A percentile compares a stretch with the other conserved stretches of the same genome.
phyloP scores from a whole-genome alignment of 805 yeast genomes.

The Saturnispora saitoi region DNA sequence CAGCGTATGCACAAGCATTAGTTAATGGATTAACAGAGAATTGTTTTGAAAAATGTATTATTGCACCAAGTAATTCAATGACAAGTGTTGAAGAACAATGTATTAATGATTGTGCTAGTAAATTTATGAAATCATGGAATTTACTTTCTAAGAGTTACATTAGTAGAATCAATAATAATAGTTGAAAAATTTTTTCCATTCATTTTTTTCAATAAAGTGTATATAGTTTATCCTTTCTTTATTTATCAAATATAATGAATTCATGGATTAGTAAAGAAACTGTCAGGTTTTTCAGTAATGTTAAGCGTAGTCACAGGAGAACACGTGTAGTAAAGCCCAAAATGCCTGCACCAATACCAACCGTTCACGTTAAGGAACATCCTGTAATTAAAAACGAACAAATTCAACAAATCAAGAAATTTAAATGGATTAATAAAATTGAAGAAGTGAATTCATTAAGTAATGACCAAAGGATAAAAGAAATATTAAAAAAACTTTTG shows the following conservation, averaged over 20 bases:
- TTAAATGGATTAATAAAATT: conserved; percentile 3
- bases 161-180: conserved; percentile 41
- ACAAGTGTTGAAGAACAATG: conserved; percentile 52
- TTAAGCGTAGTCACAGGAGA: not conserved
- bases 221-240: no score
- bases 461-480: conserved; percentile 7
- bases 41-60: conserved; percentile 76
- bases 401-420: not conserved
- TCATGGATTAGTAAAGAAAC: not conserved
- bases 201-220: no score
- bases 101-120: conserved; percentile 69
- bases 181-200: no score
- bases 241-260: no score
- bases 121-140: conserved; percentile 90
- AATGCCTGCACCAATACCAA: not conserved
- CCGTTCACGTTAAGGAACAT: not conserved
- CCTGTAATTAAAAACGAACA: no score
- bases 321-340: not conserved
- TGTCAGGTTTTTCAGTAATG: not conserved
- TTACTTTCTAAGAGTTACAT: conserved; percentile 70
- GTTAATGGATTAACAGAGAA: conserved; percentile 79
- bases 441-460: not conserved
- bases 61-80: conserved; percentile 41
- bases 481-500: conserved; percentile 13
- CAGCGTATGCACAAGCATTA: conserved; percentile 84